These are phyloP conservation scores for Selaginella tamariscina DNA, from an alignment of 75 land plant species.

Conservation along the genomic window DNA sequence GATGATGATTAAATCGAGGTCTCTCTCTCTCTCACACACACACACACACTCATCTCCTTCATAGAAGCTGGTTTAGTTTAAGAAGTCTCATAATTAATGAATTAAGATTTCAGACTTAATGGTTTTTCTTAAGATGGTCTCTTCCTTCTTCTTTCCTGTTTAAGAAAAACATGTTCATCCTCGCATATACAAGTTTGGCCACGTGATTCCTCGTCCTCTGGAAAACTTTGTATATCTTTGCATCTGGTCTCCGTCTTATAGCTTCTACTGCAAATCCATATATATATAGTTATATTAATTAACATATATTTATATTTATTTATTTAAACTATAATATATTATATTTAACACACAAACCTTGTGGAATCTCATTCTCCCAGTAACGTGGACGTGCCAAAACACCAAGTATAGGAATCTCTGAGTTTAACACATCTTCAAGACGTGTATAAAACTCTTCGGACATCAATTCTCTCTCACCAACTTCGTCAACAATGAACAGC, in stretches of 20 bases:
- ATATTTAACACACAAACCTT: background rate
- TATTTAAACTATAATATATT: no score
- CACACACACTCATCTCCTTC: no score
- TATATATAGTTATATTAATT: no score
- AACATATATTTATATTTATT: no score
- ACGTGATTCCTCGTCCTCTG: background rate
- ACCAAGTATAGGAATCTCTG: background rate
- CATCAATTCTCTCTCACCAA: background rate
- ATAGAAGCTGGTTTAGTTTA: no score
- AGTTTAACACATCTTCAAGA: background rate
- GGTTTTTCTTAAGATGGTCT: background rate
- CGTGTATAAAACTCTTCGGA: background rate
- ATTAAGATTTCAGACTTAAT: no score
- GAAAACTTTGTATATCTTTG: background rate
- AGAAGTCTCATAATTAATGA: no score
- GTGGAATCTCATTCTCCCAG: background rate
- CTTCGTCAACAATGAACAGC: background rate
- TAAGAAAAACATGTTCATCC: background rate
- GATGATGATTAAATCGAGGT: slow-evolving; percentile 19
- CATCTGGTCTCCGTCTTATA: background rate
- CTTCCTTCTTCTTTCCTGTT: background rate
- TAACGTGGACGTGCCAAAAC: background rate
- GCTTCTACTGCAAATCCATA: background rate
- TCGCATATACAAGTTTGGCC: background rate
- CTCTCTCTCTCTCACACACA: no score